A percentile compares a stretch with the other conserved stretches of the same genome.
phyloP scores from a whole-genome alignment of 495 filamentous ascomycete genomes.

The Neurospora discreta region DNA sequence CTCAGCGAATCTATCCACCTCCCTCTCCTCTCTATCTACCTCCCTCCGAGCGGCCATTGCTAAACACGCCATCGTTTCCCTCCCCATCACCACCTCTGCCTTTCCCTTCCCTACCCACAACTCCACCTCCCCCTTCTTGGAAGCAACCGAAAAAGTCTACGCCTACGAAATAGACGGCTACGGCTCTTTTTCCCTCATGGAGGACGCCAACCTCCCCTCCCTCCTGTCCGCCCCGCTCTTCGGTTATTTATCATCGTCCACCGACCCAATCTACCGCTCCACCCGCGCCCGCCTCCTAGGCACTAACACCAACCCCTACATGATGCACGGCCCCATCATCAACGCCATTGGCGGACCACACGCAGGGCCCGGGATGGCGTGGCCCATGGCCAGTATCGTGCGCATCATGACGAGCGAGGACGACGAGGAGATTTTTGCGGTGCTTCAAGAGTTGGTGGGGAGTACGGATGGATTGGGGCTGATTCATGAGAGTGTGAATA shows the following conservation, averaged over 20 bases:
- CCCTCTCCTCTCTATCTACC: slow-evolving; percentile 7
- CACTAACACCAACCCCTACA: slow-evolving; percentile 42
- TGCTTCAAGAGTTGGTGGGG: slow-evolving; percentile 36
- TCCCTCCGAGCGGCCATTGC: slow-evolving; percentile 39
- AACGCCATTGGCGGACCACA: slow-evolving; percentile 48
- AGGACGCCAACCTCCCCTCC: slow-evolving; percentile 52
- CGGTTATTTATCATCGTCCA: slow-evolving; percentile 28
- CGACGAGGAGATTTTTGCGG: slow-evolving; percentile 36
- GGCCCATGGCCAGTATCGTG: slow-evolving; percentile 50
- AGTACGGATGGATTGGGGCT: slow-evolving; percentile 47
- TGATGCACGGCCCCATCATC: slow-evolving; percentile 41
- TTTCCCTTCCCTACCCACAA: no score
- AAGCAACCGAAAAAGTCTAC: slow-evolving; percentile 29
- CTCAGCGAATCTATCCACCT: no score
- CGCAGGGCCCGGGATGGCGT: slow-evolving; percentile 42
- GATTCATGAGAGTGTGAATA: slow-evolving; percentile 52
- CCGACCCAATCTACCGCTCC: slow-evolving; percentile 37
- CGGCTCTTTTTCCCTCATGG: slow-evolving; percentile 42
- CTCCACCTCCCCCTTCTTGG: no score
- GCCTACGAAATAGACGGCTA: slow-evolving; percentile 55
- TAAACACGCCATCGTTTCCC: slow-evolving; percentile 35
- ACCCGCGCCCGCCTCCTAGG: slow-evolving; percentile 41
- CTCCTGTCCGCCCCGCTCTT: slow-evolving; percentile 44
- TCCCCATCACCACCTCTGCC: neutral
- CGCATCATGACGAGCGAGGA: slow-evolving; percentile 29